Conservation (phyloP, 768 basidiomycete genomes). For the Agaricus subrufescens region DNA sequence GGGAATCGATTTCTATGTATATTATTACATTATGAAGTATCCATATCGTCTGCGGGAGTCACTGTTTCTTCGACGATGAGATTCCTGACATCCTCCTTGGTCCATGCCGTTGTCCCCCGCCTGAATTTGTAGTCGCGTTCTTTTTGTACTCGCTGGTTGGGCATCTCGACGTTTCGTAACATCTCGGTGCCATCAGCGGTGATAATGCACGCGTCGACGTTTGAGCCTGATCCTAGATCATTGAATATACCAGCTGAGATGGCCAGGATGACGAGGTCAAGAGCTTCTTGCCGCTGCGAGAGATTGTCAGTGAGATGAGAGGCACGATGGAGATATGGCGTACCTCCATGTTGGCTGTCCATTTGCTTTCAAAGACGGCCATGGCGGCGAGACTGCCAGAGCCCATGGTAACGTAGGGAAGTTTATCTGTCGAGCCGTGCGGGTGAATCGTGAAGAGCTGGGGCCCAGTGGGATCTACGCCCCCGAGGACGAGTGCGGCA, state of each 20-base stretch:
- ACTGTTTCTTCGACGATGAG: conserved; percentile 72
- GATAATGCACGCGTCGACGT: conserved; percentile 96
- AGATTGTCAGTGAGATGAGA: not conserved
- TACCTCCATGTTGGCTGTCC: conserved; percentile 81
- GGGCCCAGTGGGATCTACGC: conserved; percentile 90
- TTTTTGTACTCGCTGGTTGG: conserved; percentile 79
- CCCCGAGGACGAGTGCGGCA: conserved; percentile 93
- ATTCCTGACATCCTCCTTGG: conserved; percentile 69
- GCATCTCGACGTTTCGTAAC: conserved; percentile 91
- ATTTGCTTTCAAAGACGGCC: conserved; percentile 92
- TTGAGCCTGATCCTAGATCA: conserved; percentile 98
- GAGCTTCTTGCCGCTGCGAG: conserved; percentile 70
- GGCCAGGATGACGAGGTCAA: conserved; percentile 78
- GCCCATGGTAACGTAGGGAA: conserved; percentile 99
- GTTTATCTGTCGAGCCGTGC: conserved; percentile 97
- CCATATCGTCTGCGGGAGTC: conserved; percentile 70
- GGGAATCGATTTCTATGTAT: not conserved
- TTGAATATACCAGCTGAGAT: conserved; percentile 98
- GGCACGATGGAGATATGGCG: conserved; percentile 16
- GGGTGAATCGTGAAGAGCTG: conserved; percentile 96
- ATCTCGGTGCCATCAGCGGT: conserved; percentile 84
- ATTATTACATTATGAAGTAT: conserved; percentile 52
- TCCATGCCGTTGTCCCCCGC: conserved; percentile 86
- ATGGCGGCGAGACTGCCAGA: conserved; percentile 95
- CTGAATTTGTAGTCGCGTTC: conserved; percentile 72